These are phyloP conservation scores for Pythium dissimile DNA, from an alignment of 352 stramenopile genomes.

Conservation along the genomic window DNA sequence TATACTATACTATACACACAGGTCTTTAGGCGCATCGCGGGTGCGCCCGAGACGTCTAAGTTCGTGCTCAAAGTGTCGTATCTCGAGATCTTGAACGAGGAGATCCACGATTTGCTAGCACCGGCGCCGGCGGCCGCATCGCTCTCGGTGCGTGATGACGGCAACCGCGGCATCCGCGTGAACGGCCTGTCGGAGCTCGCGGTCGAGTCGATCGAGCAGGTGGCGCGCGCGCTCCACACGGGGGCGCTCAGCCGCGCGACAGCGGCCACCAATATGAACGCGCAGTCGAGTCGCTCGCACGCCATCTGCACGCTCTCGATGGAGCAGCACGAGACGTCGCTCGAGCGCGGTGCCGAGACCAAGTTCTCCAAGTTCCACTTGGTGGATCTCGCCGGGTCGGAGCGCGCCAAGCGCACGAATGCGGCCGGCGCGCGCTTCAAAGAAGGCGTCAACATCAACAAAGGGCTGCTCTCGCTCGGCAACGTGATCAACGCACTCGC, in stretches of 20 bases:
- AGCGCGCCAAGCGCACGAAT: conserved; percentile 89
- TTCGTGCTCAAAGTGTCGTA: conserved; percentile 66
- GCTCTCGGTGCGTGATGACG: conserved; percentile 82
- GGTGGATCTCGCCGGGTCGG: conserved; percentile 94
- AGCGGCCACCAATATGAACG: conserved; percentile 72
- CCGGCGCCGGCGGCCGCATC: conserved; percentile 12
- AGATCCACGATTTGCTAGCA: conserved; percentile 93
- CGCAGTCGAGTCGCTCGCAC: conserved; percentile 80
- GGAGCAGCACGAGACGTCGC: conserved; percentile 48
- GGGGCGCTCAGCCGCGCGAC: conserved; percentile 52
- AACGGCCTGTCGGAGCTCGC: conserved; percentile 74
- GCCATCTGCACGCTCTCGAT: conserved; percentile 88
- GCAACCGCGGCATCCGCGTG: conserved; percentile 89
- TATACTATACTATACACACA: too few species aligned
- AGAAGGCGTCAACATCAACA: conserved; percentile 95
- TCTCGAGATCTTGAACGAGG: conserved; percentile 96
- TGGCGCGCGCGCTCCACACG: conserved; percentile 38
- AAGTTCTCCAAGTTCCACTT: conserved; percentile 90
- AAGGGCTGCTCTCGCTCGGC: conserved; percentile 90
- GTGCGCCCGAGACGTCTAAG: conserved; percentile 19
- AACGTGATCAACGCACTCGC: conserved; percentile 95
- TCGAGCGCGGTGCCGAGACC: conserved; percentile 29
- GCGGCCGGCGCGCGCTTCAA: conserved; percentile 84
- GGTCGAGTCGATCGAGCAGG: conserved; percentile 53
- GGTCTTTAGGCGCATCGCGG: conserved; percentile 47